Conservation (phyloP, 345 rosid species). For the Iberis pinnata region DNA sequence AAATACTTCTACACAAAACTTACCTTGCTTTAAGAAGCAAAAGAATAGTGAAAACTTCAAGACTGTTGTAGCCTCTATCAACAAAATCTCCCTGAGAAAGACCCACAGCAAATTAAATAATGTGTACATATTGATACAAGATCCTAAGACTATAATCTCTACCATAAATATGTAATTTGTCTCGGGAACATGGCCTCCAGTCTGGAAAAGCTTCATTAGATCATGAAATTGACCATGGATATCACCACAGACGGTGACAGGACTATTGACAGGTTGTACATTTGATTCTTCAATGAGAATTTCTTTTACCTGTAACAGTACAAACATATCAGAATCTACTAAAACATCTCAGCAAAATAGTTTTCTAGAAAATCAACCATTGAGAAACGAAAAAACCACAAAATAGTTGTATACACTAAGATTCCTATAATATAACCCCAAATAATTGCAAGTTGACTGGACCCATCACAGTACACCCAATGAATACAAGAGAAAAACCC, state of each 20-base stretch:
- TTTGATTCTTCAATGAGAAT: constrained; percentile 96
- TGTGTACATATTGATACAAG: background rate
- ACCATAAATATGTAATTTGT: constrained; percentile 98
- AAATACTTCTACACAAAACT: background rate
- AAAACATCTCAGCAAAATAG: background rate
- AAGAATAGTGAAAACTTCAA: constrained; percentile 93
- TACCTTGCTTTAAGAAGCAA: constrained; percentile 96
- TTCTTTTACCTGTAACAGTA: constrained; percentile 70
- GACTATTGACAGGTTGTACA: constrained; percentile 99
- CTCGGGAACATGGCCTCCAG: constrained; percentile 97
- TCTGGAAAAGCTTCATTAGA: constrained; percentile 96
- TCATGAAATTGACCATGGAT: constrained; percentile 99
- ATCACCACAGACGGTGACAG: constrained; percentile 97
- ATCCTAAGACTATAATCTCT: constrained; percentile 8
- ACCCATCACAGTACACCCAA: no score
- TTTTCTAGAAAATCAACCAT: no score
- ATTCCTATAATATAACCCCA: no score
- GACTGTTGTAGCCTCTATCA: constrained; percentile 94
- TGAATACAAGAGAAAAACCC: constrained; percentile 1
- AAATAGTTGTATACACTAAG: no score
- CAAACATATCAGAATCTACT: background rate
- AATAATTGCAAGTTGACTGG: no score
- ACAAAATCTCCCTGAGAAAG: constrained; percentile 81
- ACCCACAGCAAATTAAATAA: constrained; percentile 5
- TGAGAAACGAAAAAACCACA: no score